These are phyloP conservation scores for Rhynchospora pubera DNA, from an alignment of 176 grass and related monocot species.

Conservation along the genomic window DNA sequence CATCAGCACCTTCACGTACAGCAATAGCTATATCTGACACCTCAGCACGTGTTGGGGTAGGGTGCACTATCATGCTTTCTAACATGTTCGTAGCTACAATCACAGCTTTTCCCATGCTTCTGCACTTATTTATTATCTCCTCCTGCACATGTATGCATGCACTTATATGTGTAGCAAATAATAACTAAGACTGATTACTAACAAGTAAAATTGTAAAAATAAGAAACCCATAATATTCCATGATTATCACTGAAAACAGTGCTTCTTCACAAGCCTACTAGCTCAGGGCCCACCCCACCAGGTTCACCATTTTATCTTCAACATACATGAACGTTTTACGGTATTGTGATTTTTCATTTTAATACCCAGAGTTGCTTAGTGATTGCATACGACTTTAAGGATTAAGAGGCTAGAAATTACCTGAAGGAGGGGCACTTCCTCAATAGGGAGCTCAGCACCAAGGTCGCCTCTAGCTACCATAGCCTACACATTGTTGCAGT, in stretches of 20 bases:
- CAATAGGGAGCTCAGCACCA: slow-evolving; percentile 96
- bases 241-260: not conserved
- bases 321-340: not conserved
- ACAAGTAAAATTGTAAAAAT: not conserved
- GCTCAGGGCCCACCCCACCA: not conserved
- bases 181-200: not conserved
- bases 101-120: slow-evolving; percentile 98
- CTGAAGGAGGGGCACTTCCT: slow-evolving; percentile 94
- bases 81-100: slow-evolving; percentile 99
- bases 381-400: not conserved
- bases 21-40: slow-evolving; percentile 99
- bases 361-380: not conserved
- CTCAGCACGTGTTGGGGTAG: slow-evolving; percentile 93
- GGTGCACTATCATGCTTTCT: slow-evolving; percentile 99
- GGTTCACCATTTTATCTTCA: not conserved
- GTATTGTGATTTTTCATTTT: not conserved
- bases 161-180: not conserved
- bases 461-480: slow-evolving; percentile 99
- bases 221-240: not conserved
- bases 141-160: slow-evolving; percentile 43
- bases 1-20: slow-evolving; percentile 96
- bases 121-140: slow-evolving; percentile 95
- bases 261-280: not conserved
- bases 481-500: slow-evolving; percentile 45
- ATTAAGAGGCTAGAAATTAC: slow-evolving; percentile 27